Base-by-base conservation (phyloP, 2,329 filamentous ascomycete genomes). In the Penicillium sp. region DNA sequence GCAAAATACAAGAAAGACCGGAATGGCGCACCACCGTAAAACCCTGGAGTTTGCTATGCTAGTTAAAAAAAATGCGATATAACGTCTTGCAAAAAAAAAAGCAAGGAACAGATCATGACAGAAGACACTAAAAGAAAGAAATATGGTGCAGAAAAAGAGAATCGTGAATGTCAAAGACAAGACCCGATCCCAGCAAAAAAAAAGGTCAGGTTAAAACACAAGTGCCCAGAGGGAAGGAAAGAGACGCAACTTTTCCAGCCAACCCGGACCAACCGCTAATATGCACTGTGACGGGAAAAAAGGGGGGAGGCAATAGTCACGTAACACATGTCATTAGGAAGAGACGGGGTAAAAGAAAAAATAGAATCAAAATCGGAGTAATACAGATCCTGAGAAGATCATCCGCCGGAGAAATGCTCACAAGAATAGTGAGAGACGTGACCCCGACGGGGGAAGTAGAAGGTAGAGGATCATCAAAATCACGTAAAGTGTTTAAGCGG, bases 311-410 rank as follows among this genome's bases (percentile, higher is more conserved):
- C 55, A 57, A 57, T 57, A 67, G 65, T 68, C 72, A 73, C 71
- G 65, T 74, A 73, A 72, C 72, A 73, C 70, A 72, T 73, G 70
- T 73, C 70, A 73, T 73, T 67, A 74, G 67, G 65, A 70, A 65
- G 57, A 60, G 44, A 60, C 39, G 44, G 49, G 51, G 45, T 47
- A 54, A 39, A 48, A 50, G 59, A 54, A 59, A 57, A 60, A 52
- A 64, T 40, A 27, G 59, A 61, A 59, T 60, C 56, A 71, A 64
- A 62, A 68, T 64, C 61, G 57, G 60, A 72, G 70, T 74, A 72
- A 74, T 73, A 75, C 71, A 74, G 69, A 68, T 65, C 68, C 66
- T 68, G 66, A 27, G 64, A 64, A 65, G 55, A 59, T 64, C 61
- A 65, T 59, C 58, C 47, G 53, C 58, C 49, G 39, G 57, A 55